Base-by-base conservation (phyloP, 768 basidiomycete genomes). In the Guyanaporus albipodus region DNA sequence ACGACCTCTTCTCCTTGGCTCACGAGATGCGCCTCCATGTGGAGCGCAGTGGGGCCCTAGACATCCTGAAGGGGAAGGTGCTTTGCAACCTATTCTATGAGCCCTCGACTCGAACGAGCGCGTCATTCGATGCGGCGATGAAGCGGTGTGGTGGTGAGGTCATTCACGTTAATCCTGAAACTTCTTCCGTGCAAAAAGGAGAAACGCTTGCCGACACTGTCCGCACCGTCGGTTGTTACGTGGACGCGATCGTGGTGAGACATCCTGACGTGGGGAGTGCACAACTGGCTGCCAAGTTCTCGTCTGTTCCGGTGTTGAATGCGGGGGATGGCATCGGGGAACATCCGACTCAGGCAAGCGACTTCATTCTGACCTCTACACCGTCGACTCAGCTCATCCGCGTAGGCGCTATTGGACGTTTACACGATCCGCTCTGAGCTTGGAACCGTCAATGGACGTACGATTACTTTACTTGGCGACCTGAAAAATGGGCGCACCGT, bases 61-160 rank as follows among this genome's bases (percentile, higher is more conserved):
- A 98, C 55, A 81, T 96, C 48, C 75, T 98, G 36, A 88, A 85
- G 53, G 95, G 95, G 29, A 89, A 86, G 50, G 85, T 99, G 1
- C 77, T 99, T 6, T 91, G 87, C 62, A 93, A 84, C 18, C 64
- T 94, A 29, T 99, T 99, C 76, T 99, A 92, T 66, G 96, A 99
- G 65, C 90, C 95, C 1, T 96, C 93, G 3, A 99, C 96, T 3
- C 79, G 96, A 27, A 99, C 96, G 4, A 92, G 90, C 52, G 78
- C 87, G 4, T 97, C 95, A 8, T 99, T 99, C 59, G 95, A 99
- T 63, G 87, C 95, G 3, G 96, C 96, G 10, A 99, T 98, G 96
- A 95, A 96, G 67, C 82, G 96, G 40, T 92, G 92, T 59, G 96
- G 96, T 22, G 96, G 96, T 17, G 83, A 94, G 59, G 95, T 97